Percentiles rank a stretch among this genome's conserved stretches.
phyloP scores from a whole-genome alignment of 1,284 basidiomycete genomes.

The Leccinum fuscescens region DNA sequence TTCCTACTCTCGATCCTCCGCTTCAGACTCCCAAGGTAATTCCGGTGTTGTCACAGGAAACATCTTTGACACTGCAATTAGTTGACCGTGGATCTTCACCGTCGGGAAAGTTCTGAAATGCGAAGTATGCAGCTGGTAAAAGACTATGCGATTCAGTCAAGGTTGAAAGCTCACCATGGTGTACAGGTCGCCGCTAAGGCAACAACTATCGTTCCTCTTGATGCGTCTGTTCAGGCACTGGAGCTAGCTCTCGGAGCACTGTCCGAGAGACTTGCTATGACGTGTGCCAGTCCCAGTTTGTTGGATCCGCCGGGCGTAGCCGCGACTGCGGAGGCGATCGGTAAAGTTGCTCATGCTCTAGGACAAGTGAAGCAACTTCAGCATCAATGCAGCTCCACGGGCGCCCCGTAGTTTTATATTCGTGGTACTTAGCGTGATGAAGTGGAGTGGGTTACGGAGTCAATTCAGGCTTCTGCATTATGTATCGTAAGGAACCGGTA shows the following conservation, averaged over 20 bases:
- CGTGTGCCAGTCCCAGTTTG: constrained; percentile 38
- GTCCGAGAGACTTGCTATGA: constrained; percentile 48
- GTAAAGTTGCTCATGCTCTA: constrained; percentile 63
- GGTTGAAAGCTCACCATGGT: constrained; percentile 1
- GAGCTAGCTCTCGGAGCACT: constrained; percentile 53
- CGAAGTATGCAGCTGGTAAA: constrained; percentile 20
- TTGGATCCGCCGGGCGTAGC: constrained; percentile 54
- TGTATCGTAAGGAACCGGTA: neutral
- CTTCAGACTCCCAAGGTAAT: constrained; percentile 31
- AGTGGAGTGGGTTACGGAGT: constrained; percentile 2
- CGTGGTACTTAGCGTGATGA: constrained; percentile 11
- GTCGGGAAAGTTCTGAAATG: constrained; percentile 16
- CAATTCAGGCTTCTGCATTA: neutral
- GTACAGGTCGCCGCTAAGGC: constrained; percentile 19
- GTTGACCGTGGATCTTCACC: constrained; percentile 22
- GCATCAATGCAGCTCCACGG: constrained; percentile 24
- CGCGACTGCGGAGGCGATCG: constrained; percentile 67
- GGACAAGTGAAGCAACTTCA: constrained; percentile 58
- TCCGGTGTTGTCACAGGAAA: neutral
- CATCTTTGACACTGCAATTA: constrained; percentile 17
- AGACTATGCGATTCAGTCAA: neutral
- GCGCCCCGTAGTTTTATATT: constrained; percentile 5
- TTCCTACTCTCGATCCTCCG: constrained; percentile 33
- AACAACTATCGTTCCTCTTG: constrained; percentile 20
- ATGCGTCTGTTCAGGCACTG: constrained; percentile 46